Conservation (phyloP, 352 stramenopile species). For the Globisporangium nodosum region DNA sequence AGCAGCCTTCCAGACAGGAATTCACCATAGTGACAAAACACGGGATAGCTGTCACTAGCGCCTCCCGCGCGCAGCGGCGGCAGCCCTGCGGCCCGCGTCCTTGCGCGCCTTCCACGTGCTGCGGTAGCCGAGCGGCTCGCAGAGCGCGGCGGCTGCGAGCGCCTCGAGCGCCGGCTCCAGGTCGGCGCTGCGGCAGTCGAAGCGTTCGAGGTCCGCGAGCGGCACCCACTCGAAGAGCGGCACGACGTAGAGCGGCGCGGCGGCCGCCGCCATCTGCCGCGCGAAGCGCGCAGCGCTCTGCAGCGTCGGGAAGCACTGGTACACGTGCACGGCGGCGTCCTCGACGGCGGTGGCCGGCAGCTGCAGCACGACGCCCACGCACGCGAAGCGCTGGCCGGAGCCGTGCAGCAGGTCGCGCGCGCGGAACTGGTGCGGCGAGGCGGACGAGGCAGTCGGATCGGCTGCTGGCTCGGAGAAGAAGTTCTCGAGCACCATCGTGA, state of each 20-base stretch:
- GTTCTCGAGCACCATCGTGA: slow-evolving; percentile 75
- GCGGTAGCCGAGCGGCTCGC: slow-evolving; percentile 12
- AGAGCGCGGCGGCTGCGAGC: neutral
- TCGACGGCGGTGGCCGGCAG: slow-evolving; percentile 29
- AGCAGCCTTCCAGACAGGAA: neutral
- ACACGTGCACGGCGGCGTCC: slow-evolving; percentile 61
- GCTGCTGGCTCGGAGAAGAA: slow-evolving; percentile 24
- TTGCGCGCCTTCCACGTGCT: slow-evolving; percentile 72
- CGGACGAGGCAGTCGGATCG: neutral
- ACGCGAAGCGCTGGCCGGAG: slow-evolving; percentile 72
- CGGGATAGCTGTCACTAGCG: too few species aligned
- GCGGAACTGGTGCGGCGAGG: slow-evolving; percentile 32
- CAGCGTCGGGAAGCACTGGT: slow-evolving; percentile 74
- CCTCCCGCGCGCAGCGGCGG: too few species aligned
- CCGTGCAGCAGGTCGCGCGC: slow-evolving; percentile 36
- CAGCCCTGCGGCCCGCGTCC: slow-evolving; percentile 21
- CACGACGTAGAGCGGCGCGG: slow-evolving; percentile 49
- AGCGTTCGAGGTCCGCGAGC: slow-evolving; percentile 61
- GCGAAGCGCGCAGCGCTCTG: slow-evolving; percentile 76
- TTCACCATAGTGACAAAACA: neutral
- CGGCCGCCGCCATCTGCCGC: slow-evolving; percentile 40
- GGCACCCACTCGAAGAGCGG: slow-evolving; percentile 78
- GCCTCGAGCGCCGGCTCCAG: slow-evolving; percentile 62
- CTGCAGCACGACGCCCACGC: slow-evolving; percentile 41
- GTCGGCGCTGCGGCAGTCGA: slow-evolving; percentile 52